phyloP scores from a whole-genome alignment of 805 yeast species.

The Wickerhamiella slavikovae region DNA sequence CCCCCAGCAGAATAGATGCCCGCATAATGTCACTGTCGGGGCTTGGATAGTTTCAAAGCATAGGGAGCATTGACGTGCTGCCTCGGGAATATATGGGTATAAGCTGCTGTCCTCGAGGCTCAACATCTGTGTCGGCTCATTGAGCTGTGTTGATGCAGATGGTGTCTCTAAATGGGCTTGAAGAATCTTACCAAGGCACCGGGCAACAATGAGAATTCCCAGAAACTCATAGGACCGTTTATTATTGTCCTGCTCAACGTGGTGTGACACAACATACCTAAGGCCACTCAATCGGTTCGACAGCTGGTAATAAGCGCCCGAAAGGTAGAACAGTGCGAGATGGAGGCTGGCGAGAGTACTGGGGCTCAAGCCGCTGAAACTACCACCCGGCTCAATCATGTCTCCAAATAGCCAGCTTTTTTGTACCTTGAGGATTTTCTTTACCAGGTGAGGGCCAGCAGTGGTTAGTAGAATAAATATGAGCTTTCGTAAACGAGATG shows the following conservation, averaged over 20 bases:
- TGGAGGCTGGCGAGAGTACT: conserved; percentile 40
- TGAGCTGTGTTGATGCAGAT: no score
- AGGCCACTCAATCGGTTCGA: conserved; percentile 62
- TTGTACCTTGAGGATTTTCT: conserved; percentile 7
- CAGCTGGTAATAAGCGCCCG: conserved; percentile 61
- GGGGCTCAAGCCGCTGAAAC: no score
- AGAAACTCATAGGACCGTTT: conserved; percentile 44
- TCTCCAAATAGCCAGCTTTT: no score
- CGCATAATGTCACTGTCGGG: conserved; percentile 78
- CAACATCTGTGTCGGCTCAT: no score
- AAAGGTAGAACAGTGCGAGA: conserved; percentile 62
- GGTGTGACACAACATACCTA: conserved; percentile 34
- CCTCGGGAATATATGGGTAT: conserved; percentile 48
- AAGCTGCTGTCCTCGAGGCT: conserved; percentile 35
- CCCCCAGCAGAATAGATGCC: conserved; percentile 84
- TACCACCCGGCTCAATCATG: no score
- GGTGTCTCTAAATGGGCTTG: conserved; percentile 4
- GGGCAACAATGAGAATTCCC: conserved; percentile 23
- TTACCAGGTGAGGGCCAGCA: conserved; percentile 34
- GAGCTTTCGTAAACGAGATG: conserved; percentile 22
- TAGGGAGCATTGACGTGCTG: conserved; percentile 60
- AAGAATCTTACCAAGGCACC: conserved; percentile 10
- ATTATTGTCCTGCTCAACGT: conserved; percentile 13
- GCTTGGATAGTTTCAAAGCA: conserved; percentile 63
- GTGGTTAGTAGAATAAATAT: conserved; percentile 43